Evolutionary conservation across 768 basidiomycete species (phyloP).

Genomic region (Tephrocybe sp.): DNA sequence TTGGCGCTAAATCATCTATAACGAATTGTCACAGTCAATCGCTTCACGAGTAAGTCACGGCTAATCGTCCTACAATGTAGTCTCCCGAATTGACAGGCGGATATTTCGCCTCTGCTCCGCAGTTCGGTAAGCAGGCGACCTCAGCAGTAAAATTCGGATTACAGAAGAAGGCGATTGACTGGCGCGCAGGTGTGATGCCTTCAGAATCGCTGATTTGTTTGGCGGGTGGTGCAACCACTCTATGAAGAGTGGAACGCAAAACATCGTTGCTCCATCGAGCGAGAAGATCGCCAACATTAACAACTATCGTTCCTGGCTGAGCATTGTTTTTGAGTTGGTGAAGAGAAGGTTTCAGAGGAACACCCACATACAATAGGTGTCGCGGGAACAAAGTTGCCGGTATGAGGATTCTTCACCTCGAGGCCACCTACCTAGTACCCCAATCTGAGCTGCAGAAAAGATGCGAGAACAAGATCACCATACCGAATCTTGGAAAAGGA

Average conservation of each 20-base stretch:
- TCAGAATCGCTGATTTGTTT: constrained; percentile 48
- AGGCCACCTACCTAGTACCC: constrained; percentile 66
- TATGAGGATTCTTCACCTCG: constrained; percentile 81
- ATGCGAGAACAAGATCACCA: constrained; percentile 12
- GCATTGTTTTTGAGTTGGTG: not conserved
- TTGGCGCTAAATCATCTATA: too few relatives aligned
- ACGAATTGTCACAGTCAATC: constrained; percentile 6
- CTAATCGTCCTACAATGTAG: constrained; percentile 74
- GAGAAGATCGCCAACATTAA: constrained; percentile 81
- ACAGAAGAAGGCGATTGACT: constrained; percentile 88
- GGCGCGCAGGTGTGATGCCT: constrained; percentile 61
- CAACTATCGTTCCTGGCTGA: constrained; percentile 78
- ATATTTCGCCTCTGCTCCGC: constrained; percentile 61
- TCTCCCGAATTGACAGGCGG: constrained; percentile 69
- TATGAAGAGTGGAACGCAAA: constrained; percentile 77
- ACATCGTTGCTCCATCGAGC: constrained; percentile 84
- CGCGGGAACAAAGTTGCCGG: constrained; percentile 68
- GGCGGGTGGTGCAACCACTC: constrained; percentile 73
- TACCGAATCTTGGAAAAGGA: constrained; percentile 79
- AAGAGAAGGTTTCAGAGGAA: not conserved
- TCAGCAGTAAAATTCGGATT: constrained; percentile 72
- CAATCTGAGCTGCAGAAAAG: not conserved
- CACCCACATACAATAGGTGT: constrained; percentile 65
- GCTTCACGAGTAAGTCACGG: constrained; percentile 52
- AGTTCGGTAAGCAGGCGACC: constrained; percentile 73